Base-by-base conservation (phyloP, 805 yeast genomes). In the Ogataea siamensis region DNA sequence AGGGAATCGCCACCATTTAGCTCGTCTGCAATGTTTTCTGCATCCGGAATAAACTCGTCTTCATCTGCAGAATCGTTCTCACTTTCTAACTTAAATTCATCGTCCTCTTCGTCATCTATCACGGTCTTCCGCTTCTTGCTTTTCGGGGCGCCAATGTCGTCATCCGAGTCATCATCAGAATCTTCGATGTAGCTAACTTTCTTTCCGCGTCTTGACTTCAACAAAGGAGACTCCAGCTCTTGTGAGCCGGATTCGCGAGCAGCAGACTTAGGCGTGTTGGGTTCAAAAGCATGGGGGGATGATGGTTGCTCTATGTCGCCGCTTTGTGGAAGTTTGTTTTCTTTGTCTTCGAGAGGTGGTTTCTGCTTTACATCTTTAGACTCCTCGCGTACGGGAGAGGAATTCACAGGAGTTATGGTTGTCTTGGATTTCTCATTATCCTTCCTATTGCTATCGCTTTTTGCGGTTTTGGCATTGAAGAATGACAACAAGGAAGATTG, bases 401-500 rank as follows among this genome's bases (percentile, higher is more conserved):
- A 52, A 28, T 50, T 55, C 9, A 42, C 49, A 7, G 63, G 63
- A 13, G 62, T 56, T 8, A 51, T 43, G 16, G 31, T 32, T 12
- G 42, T 1, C 13, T 25, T 27, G 10, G 14, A 12, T 12, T 40
- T 34, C 10, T 26, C 13, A 7, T 8, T 12, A 4, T 32, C 17
- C 3, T 30, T 16, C 8, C 23, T 25, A 5, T 14, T 14, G 8
- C 14, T 13, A 9, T 18, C 7, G 4, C 13, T 17, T 15, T 26
- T 9, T 11, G 32, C 5, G 7, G 39, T 10, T 5, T 32, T 30
- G 26, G 38, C 28, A n/a, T 38, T 42, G 31, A 62, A 62, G 34
- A 62, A 62, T 3, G 66, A 58, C 40, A 62, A 45, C 34, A 62
- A 43, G 5, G 60, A 54, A 5, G 60, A 27, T 42, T 62, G 65